Conservation (phyloP, 2,329 filamentous ascomycete genomes). For the Sclerotinia spermophila region DNA sequence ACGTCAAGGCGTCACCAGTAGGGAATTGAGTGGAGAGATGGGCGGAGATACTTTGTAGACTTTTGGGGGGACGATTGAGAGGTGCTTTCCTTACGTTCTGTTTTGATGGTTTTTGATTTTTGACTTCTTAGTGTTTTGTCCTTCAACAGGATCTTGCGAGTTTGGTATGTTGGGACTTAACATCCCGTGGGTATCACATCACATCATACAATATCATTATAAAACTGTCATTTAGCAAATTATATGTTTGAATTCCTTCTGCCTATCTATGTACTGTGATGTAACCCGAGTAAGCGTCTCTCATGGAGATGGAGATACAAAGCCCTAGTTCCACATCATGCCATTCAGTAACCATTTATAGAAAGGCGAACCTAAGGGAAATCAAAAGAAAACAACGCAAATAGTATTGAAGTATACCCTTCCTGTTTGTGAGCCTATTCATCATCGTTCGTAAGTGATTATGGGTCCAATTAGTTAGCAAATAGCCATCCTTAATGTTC, state of each 20-base stretch:
- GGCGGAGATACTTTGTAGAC: conserved; percentile 51
- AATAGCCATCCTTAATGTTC: neutral
- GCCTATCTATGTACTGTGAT: conserved; percentile 11
- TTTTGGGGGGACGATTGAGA: conserved; percentile 1
- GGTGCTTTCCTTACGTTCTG: conserved; percentile 15
- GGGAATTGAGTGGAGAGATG: conserved; percentile 54
- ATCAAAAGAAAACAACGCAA: neutral
- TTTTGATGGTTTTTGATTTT: neutral
- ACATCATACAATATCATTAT: neutral
- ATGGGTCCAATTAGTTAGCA: neutral
- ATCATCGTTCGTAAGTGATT: neutral
- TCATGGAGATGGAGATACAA: neutral
- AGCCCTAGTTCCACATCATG: neutral
- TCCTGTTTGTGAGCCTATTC: neutral
- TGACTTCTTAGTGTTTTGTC: neutral
- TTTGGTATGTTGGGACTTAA: conserved; percentile 13
- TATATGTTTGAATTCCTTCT: neutral
- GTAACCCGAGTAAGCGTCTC: neutral
- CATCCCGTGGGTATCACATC: conserved; percentile 19
- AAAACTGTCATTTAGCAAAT: neutral
- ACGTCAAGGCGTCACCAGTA: conserved; percentile 20
- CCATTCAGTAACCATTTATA: conserved; percentile 3
- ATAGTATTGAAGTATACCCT: neutral
- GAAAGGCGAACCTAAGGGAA: neutral
- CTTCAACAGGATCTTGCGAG: conserved; percentile 2